Evolutionary conservation across 2,329 filamentous ascomycete species (phyloP), one percentile per base, ranked within the genome.

Genomic region (Stachybotrys chlorohalonatus): DNA sequence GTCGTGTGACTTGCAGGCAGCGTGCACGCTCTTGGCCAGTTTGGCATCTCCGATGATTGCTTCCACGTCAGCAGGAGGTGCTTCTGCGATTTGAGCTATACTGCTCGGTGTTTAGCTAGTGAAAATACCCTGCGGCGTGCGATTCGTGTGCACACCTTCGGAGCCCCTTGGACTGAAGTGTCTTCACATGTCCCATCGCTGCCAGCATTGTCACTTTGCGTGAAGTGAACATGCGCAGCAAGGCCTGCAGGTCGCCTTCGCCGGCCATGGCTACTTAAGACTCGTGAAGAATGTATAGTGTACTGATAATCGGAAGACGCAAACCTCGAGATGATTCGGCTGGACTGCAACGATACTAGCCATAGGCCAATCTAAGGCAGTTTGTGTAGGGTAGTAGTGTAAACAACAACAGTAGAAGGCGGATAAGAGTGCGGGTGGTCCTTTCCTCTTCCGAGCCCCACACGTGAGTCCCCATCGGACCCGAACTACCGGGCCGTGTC

Each of bases 231-330:
- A 85, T 73, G 50, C 81, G 80, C 53, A 85, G 72, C 15, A 85
- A 75, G 62, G 83, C 82, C 60, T 85, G 81, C 24, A 85, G 68
- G 59, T 85, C 82, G 56, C 80, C 75, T 58, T 83, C 79, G 1
- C 77, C 73, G 7, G 79, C 74, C 80, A 83, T 83, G 39, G n/a
- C 47, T 42, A 13, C 8, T 42, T 13, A 42, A 13, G 13, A 42
- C 13, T 42, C 8, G 13, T 4, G 24, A 24, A 24, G 24, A 24
- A 24, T 24, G 4, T 24, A 42, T 5, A 3, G 36, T 42, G 13
- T 42, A 42, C 4, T 24, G 24, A 24, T 24, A 24, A 24, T 24
- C 24, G 24, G 24, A 24, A 24, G 24, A 24, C 24, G 24, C 24
- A 24, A 24, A 24, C 24, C 24, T 24, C 24, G 4, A 24, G 24